These are phyloP conservation scores for Circinella umbellata DNA, from an alignment of 371 early-diverging fungal species.

Conservation along the genomic window DNA sequence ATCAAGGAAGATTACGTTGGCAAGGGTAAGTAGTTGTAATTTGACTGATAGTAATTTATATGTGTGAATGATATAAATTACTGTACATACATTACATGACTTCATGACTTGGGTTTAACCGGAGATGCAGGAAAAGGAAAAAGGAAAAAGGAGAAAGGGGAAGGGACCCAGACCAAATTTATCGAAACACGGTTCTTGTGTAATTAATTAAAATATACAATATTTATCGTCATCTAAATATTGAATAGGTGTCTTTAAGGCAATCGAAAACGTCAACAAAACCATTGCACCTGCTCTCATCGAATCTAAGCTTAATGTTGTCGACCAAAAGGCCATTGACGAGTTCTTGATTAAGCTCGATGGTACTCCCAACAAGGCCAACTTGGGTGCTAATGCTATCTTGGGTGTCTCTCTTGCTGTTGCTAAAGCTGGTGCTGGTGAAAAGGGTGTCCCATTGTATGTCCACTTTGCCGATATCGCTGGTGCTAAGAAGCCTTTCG, in stretches of 20 bases:
- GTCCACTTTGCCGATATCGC: slow-evolving; percentile 92
- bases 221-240: neutral
- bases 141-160: neutral
- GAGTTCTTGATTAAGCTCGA: slow-evolving; percentile 91
- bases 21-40: slow-evolving; percentile 71
- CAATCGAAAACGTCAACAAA: slow-evolving; percentile 93
- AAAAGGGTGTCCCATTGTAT: slow-evolving; percentile 92
- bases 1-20: slow-evolving; percentile 90
- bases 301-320: slow-evolving; percentile 73
- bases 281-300: slow-evolving; percentile 88
- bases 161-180: too few relatives aligned
- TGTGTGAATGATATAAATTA: neutral
- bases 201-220: neutral
- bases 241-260: slow-evolving; percentile 83
- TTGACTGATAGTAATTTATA: neutral
- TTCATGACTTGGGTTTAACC: too few relatives aligned
- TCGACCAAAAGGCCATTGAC: slow-evolving; percentile 91
- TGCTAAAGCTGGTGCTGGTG: slow-evolving; percentile 95
- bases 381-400: slow-evolving; percentile 99
- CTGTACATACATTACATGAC: too few relatives aligned
- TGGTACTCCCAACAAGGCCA: slow-evolving; percentile 95
- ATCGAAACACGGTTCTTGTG: neutral
- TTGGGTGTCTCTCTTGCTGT: slow-evolving; percentile 98
- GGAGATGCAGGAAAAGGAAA: neutral
- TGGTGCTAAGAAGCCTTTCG: slow-evolving; percentile 82